Evolutionary conservation across 2,329 filamentous ascomycete genomes (phyloP).

Genomic region (Davidsoniella virescens): DNA sequence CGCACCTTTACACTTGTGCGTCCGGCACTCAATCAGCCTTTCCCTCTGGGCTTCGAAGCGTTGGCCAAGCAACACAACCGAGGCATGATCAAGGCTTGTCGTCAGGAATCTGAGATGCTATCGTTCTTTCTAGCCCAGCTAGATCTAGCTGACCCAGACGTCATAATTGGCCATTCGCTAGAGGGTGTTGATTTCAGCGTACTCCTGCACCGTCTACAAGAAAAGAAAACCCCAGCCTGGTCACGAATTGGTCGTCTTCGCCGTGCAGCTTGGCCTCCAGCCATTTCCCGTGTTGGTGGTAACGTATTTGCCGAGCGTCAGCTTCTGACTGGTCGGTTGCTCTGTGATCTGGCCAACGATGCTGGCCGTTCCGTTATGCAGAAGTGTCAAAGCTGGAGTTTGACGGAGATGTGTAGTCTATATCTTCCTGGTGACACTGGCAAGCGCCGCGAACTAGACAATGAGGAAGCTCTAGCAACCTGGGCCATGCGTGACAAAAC

Average conservation of each 20-base stretch:
- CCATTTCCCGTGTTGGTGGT: conserved; percentile 69
- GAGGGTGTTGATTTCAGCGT: conserved; percentile 95
- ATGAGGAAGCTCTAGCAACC: conserved; percentile 68
- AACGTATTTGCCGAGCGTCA: conserved; percentile 90
- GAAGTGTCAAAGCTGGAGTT: conserved; percentile 94
- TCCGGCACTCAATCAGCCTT: conserved; percentile 50
- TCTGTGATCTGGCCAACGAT: conserved; percentile 91
- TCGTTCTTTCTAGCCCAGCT: conserved; percentile 81
- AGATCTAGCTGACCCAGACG: conserved; percentile 78
- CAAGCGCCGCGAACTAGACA: conserved; percentile 66
- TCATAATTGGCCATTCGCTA: conserved; percentile 85
- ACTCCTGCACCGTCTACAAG: conserved; percentile 67
- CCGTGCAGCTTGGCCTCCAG: conserved; percentile 70
- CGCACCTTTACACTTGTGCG: conserved; percentile 85
- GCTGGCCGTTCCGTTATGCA: conserved; percentile 93
- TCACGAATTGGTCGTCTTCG: conserved; percentile 80
- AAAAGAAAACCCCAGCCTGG: conserved; percentile 88
- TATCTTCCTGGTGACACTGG: conserved; percentile 60
- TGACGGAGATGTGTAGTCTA: conserved; percentile 92
- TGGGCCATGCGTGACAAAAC: conserved; percentile 66
- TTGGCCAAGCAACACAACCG: conserved; percentile 55
- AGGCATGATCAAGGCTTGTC: conserved; percentile 65
- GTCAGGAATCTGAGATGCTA: conserved; percentile 69
- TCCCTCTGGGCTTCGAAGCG: conserved; percentile 74
- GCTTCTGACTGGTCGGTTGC: conserved; percentile 69